A percentile compares a stretch with the other conserved stretches of the same genome.
Evolutionary conservation across 371 early-diverging fungal species (phyloP).

Genomic region (Dichotomocladium elegans): DNA sequence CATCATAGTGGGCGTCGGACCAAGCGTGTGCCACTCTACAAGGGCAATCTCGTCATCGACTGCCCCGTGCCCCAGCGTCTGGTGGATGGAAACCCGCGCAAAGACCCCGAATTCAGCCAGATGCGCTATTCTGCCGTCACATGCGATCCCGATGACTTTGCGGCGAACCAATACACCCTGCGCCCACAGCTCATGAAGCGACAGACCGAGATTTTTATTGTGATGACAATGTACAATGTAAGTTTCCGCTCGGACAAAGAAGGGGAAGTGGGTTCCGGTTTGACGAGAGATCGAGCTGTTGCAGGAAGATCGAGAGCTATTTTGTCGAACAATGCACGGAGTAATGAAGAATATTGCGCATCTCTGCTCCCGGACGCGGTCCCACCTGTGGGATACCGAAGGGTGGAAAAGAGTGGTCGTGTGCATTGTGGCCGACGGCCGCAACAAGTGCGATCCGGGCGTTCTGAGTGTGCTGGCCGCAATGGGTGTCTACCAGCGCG

Average conservation of each 20-base stretch:
- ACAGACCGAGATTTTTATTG: conserved; percentile 62
- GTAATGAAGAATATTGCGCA: conserved; percentile 80
- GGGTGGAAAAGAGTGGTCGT: conserved; percentile 86
- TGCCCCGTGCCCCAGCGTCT: conserved; percentile 50
- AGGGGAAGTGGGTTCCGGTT: not conserved
- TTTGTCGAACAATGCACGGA: conserved; percentile 71
- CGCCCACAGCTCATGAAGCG: conserved; percentile 44
- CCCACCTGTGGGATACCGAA: conserved; percentile 66
- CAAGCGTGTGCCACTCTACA: conserved; percentile 52
- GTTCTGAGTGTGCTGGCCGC: conserved; percentile 54
- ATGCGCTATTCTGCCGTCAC: conserved; percentile 75
- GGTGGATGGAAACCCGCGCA: conserved; percentile 30
- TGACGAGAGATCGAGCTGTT: not conserved
- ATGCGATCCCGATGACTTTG: conserved; percentile 57
- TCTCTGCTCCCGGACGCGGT: conserved; percentile 60
- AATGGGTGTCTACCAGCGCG: conserved; percentile 74
- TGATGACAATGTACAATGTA: conserved; percentile 69
- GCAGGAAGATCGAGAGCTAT: conserved; percentile 59
- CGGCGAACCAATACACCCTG: conserved; percentile 38
- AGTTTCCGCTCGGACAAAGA: too few relatives aligned
- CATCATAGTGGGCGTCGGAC: not conserved
- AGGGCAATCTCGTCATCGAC: conserved; percentile 51
- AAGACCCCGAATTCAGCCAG: conserved; percentile 59
- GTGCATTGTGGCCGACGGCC: conserved; percentile 83
- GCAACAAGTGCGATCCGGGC: conserved; percentile 59